Evolutionary conservation across 179 eudicot species (phyloP), one percentile per base, ranked within the genome.

Genomic region (Camellia oleifera): DNA sequence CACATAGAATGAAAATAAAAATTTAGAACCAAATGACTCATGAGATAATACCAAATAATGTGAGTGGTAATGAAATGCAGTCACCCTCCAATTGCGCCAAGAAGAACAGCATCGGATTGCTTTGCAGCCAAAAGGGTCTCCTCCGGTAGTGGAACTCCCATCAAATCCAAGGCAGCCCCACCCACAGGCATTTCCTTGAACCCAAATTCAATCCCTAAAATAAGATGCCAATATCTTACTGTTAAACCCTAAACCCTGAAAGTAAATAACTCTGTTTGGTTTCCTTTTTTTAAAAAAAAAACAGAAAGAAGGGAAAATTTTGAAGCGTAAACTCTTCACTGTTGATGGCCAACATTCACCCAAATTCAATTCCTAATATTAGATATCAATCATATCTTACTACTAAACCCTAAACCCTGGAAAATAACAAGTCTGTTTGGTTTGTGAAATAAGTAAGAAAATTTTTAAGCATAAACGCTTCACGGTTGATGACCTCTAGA

Each of bases 1-100:
- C 76, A 62, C 32, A 53, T 54, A 77, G 17, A 48, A 18, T 40
- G 1, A 57, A 46, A 48, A 0, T 32, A 8, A 79, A 60, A 74
- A 9, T 62, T 4, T 5, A 60, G 64, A 67, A 32, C 11, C 72
- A 83, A 70, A 58, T 7, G 20, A n/a, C 14, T 70, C 13, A 60
- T 69, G 32, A 69, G 17, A 56, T 12, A 63, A 63, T 2, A n/a
- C 15, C 58, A n/a, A 11, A 11, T 52, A 20, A 9, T 46, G 46
- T 57, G 42, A 63, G 17, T n/a, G 4, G 40, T 48, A 61, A 67
- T 4, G 23, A 77, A 74, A 42, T 14, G 71, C 53, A 44, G 50
- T 81, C 80, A 96, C 99, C 99, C 99, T 81, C 99, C 99, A 79
- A 96, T 96, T 17, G 99, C 99, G 72, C 98, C 99, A 60, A 96